Evolutionary conservation across 805 yeast species (phyloP), one percentile per base, ranked within the genome.

Genomic region (Sungouiozyma intestinalis): DNA sequence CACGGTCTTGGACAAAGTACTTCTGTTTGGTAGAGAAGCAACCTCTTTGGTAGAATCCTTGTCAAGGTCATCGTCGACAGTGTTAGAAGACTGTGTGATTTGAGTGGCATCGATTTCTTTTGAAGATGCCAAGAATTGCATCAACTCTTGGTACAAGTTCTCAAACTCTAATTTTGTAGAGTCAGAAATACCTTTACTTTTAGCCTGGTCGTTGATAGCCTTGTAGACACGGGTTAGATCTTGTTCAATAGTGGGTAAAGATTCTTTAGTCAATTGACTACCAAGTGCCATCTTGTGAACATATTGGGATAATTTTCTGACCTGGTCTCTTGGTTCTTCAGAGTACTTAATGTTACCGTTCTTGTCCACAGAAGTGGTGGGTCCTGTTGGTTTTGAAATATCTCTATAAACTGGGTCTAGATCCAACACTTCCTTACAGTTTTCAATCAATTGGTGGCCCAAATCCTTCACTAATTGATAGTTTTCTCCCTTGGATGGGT

Each of bases 281-380:
- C 98, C 98, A 58, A 77, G 80, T 41, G 97, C 94, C 97, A 92
- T 88, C 66, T 85, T 95, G 60, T 79, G 76, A 51, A 92, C 97
- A 63, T 92, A 92, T 63, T 88, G 90, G 68, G 92, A 96, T 49
- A 92, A 75, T 64, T 92, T 92, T 67, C 97, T 81, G 49, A 88
- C 94, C 47, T 90, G 77, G 39, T 88, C 85, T 67, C 95, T 84
- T 61, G 85, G 79, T 48, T 74, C 81, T 70, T 92, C 98, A 46
- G 77, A 72, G 67, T 86, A 92, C 45, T 71, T 73, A 58, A 92
- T 76, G 60, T 79, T 84, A 66, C 98, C 98, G 69, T 81, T 85
- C 50, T 78, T 74, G 57, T 85, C 94, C 53, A 92, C 82, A 35
- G 76, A 71, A 36, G 97, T 90, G 65, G 84, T 79, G 54, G 98